phyloP scores from a whole-genome alignment of 257 asterid species.

The Solanum habrochaites region DNA sequence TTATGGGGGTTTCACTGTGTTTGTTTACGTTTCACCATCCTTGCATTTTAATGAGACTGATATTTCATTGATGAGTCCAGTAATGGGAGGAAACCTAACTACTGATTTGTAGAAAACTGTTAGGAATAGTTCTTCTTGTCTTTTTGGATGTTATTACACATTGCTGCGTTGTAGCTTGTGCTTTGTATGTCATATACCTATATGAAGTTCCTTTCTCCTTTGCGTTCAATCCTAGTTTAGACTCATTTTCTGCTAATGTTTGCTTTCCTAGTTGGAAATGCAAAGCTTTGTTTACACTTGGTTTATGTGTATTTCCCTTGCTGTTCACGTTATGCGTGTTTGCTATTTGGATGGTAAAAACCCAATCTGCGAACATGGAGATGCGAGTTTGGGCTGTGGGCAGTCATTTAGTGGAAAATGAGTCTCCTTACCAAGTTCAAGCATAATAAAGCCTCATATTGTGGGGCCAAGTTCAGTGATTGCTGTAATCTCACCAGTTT shows the following conservation, averaged over 20 bases:
- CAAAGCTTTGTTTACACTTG: background rate
- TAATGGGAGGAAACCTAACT: background rate
- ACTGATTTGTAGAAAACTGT: background rate
- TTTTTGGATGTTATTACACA: background rate
- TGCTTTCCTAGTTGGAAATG: background rate
- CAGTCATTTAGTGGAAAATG: conserved; percentile 3
- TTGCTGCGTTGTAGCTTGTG: background rate
- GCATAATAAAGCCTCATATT: background rate
- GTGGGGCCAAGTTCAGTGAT: background rate
- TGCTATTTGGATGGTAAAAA: background rate
- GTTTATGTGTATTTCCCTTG: background rate
- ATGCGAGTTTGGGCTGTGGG: background rate
- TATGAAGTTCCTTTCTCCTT: background rate
- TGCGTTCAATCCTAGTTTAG: background rate
- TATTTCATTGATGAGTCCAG: background rate
- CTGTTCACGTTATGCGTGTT: background rate
- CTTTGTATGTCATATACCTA: background rate
- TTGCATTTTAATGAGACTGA: background rate
- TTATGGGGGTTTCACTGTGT: background rate
- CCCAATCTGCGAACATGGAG: background rate
- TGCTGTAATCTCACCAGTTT: background rate
- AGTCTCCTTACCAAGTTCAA: background rate
- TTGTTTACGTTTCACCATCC: background rate
- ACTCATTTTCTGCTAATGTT: background rate
- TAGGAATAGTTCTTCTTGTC: background rate